These are phyloP conservation scores for Aspergillus floridensis DNA, from an alignment of 2,329 filamentous ascomycete genomes.

Conservation along the genomic window DNA sequence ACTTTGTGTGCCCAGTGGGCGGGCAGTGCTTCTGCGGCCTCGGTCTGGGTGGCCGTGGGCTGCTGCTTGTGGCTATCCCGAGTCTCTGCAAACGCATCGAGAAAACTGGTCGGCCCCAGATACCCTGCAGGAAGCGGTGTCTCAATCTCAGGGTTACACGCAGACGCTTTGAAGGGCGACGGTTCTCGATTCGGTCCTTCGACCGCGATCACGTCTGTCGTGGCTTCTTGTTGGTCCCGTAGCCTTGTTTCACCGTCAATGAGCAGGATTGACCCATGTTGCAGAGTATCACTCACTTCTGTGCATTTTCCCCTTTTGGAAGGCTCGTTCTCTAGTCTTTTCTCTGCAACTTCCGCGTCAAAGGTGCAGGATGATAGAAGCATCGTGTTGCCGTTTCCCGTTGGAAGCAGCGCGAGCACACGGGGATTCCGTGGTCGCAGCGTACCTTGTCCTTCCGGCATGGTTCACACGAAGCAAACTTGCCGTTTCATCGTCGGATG, in stretches of 20 bases:
- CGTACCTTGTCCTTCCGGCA: slow-evolving; percentile 33
- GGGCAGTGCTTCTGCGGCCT: slow-evolving; percentile 9
- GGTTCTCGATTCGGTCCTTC: neutral
- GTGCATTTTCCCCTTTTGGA: neutral
- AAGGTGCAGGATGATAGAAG: slow-evolving; percentile 34
- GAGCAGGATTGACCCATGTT: no score
- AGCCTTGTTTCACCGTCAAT: no score
- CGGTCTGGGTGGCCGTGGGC: neutral
- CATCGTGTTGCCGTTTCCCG: slow-evolving; percentile 23
- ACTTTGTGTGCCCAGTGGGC: slow-evolving; percentile 23
- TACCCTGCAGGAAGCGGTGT: slow-evolving; percentile 27
- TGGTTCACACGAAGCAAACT: slow-evolving; percentile 33
- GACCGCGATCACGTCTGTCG: neutral
- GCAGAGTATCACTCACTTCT: neutral
- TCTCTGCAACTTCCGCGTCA: slow-evolving; percentile 19
- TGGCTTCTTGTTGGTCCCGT: no score
- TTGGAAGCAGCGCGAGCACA: slow-evolving; percentile 28
- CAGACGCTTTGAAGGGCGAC: neutral
- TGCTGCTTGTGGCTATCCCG: slow-evolving; percentile 17
- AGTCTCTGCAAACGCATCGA: slow-evolving; percentile 26
- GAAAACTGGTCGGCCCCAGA: slow-evolving; percentile 36
- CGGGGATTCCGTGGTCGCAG: slow-evolving; percentile 29
- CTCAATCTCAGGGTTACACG: slow-evolving; percentile 6
- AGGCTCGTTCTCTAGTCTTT: neutral
- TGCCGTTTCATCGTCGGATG: slow-evolving; percentile 30